Base-by-base conservation (phyloP, 192 early-diverging fungal genomes). In the Ramicandelaber brevisporus region DNA sequence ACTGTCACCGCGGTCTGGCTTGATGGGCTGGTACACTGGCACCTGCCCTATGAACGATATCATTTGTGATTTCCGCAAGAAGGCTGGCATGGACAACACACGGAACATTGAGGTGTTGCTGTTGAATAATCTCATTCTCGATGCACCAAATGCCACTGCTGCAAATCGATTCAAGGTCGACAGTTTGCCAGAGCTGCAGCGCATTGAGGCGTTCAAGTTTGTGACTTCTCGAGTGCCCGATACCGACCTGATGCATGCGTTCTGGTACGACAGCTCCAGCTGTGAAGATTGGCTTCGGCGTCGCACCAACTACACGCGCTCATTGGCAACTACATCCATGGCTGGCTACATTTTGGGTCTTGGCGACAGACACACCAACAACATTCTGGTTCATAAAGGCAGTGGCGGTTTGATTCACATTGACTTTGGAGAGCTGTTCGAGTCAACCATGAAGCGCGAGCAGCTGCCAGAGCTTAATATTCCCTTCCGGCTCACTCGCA, bases 331-430 rank as follows among this genome's bases (percentile, higher is more conserved):
- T 7, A 97, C 90, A 86, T 97, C 90, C 0, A 93, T 97, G 75
- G 87, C 84, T 5, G 90, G 90, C 5, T 97, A 97, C 50, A 82
- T 97, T n/a, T 57, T 97, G 12, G 90, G 90, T 14, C 48, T 97
- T 17, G 90, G 90, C 2, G 90, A 97, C 58, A 50, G 90, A 5
- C 90, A 97, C 50, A 85, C 84, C 2, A 85, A 79, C 20, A 97
- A 97, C 46, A 55, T 97, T 20, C 81, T 97, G 83, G 38, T 93
- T 16, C 74, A 93, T 36, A 37, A 68, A 7, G 61, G 60, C 15
- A 78, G 77, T 7, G 87, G 87, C 32, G 90, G 93, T 43, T 68
- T 90, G 5, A 71, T 97, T 10, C 90, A 97, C 35, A 90, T 97
- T 44, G 90, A 97, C 53, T 84, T 93, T 55, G 87, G 90, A 13